phyloP scores from a whole-genome alignment of 2,329 filamentous ascomycete species.

The Fusarium scirpi region DNA sequence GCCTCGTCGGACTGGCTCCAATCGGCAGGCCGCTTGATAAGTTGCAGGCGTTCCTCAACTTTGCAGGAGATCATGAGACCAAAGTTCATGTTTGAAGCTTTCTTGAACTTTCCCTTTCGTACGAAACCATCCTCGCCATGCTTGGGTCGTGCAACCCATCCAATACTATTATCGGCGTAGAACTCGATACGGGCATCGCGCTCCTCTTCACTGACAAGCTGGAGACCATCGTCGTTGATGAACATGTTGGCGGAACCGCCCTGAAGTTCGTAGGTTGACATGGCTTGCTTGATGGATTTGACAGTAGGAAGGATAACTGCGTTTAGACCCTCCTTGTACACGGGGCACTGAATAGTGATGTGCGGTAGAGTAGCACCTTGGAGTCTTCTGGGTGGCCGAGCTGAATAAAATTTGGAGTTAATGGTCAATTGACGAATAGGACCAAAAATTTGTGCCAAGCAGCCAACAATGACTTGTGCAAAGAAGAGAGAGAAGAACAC shows the following conservation, averaged over 20 bases:
- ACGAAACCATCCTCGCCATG: conserved; percentile 72
- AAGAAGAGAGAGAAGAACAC: conserved; percentile 88
- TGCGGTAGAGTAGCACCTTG: conserved; percentile 71
- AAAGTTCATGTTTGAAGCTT: conserved; percentile 81
- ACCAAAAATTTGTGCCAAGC: conserved; percentile 79
- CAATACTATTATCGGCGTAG: conserved; percentile 76
- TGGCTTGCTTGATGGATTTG: conserved; percentile 81
- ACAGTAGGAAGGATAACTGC: conserved; percentile 83
- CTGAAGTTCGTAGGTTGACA: conserved; percentile 81
- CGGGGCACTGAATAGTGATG: conserved; percentile 85
- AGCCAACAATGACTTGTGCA: conserved; percentile 81
- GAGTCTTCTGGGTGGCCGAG: conserved; percentile 73
- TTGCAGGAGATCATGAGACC: conserved; percentile 75
- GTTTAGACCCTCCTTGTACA: conserved; percentile 85
- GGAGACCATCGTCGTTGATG: conserved; percentile 80
- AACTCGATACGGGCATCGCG: conserved; percentile 74
- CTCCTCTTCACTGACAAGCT: conserved; percentile 73
- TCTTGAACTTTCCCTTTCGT: conserved; percentile 75
- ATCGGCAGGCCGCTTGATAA: conserved; percentile 66
- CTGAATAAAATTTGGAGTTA: conserved; percentile 88
- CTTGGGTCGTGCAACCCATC: conserved; percentile 75
- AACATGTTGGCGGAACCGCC: conserved; percentile 84
- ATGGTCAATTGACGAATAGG: conserved; percentile 77
- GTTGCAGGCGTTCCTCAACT: conserved; percentile 75
- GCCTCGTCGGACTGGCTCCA: conserved; percentile 79